These are phyloP conservation scores for Fusarium paranaense DNA, from an alignment of 2,329 filamentous ascomycete genomes.

Conservation along the genomic window DNA sequence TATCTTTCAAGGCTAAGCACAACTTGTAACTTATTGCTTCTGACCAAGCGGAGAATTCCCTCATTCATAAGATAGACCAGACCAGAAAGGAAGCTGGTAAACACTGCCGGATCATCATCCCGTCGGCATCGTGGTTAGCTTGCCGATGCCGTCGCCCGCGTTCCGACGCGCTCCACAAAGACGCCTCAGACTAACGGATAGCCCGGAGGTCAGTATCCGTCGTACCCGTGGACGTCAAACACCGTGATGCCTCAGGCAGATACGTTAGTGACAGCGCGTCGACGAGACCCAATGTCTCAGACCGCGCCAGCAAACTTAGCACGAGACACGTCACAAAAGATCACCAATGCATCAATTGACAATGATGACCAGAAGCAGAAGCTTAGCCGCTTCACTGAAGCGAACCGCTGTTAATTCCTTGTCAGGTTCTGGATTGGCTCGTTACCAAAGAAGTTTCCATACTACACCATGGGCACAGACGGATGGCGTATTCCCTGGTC, in stretches of 20 bases:
- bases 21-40: neutral
- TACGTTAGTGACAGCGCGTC: neutral
- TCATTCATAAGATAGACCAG: neutral
- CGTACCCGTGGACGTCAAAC: neutral
- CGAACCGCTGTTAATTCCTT: neutral
- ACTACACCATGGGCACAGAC: conserved; percentile 30
- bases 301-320: neutral
- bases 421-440: neutral
- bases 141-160: neutral
- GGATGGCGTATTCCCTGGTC: conserved; percentile 46
- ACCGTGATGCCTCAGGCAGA: neutral
- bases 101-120: neutral
- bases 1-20: neutral
- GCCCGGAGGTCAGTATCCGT: neutral
- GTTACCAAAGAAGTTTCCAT: conserved; percentile 24
- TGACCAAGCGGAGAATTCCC: neutral
- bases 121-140: neutral
- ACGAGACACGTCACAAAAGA: conserved; percentile 17
- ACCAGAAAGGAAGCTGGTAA: neutral
- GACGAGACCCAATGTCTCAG: neutral
- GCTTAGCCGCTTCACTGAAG: conserved; percentile 7
- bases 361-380: conserved; percentile 23
- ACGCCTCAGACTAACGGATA: neutral
- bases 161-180: neutral
- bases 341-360: conserved; percentile 1